These are phyloP conservation scores for Colletotrichum sp. DNA, from an alignment of 2,329 filamentous ascomycete species.

Conservation along the genomic window DNA sequence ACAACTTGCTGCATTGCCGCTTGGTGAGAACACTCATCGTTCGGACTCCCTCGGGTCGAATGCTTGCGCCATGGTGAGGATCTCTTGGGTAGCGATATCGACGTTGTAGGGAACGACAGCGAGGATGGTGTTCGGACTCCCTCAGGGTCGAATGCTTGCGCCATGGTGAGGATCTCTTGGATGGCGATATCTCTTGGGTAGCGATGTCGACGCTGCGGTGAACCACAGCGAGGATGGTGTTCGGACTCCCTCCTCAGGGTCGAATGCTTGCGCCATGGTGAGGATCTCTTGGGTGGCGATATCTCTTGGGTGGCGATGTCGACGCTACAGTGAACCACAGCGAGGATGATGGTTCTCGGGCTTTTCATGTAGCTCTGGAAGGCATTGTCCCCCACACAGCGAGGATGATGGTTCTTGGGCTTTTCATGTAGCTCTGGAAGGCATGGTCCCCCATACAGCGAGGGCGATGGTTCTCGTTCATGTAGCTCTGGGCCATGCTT, in stretches of 20 bases:
- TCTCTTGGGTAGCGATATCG: too few relatives aligned
- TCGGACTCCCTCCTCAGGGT: too few relatives aligned
- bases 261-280: constrained; percentile 36
- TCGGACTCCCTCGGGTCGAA: constrained; percentile 44
- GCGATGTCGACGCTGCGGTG: constrained; percentile 33
- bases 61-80: constrained; percentile 37
- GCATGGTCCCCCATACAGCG: too few relatives aligned
- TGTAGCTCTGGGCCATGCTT: constrained; percentile 42
- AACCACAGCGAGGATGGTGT: constrained; percentile 29
- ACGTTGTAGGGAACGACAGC: too few relatives aligned
- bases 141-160: constrained; percentile 41
- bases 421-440: constrained; percentile 43
- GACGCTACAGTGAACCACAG: too few relatives aligned
- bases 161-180: constrained; percentile 42
- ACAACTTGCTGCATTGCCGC: constrained; percentile 41
- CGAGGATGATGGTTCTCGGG: constrained; percentile 51
- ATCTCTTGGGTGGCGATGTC: constrained; percentile 47
- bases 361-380: constrained; percentile 46
- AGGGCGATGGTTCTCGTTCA: too few relatives aligned
- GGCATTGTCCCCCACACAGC: too few relatives aligned
- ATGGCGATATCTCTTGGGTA: too few relatives aligned
- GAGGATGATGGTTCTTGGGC: constrained; percentile 51
- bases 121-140: constrained; percentile 50
- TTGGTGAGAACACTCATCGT: constrained; percentile 62
- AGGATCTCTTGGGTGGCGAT: too few relatives aligned